phyloP scores from a whole-genome alignment of 163 green algal genomes.

The Scenedesmus sp. region DNA sequence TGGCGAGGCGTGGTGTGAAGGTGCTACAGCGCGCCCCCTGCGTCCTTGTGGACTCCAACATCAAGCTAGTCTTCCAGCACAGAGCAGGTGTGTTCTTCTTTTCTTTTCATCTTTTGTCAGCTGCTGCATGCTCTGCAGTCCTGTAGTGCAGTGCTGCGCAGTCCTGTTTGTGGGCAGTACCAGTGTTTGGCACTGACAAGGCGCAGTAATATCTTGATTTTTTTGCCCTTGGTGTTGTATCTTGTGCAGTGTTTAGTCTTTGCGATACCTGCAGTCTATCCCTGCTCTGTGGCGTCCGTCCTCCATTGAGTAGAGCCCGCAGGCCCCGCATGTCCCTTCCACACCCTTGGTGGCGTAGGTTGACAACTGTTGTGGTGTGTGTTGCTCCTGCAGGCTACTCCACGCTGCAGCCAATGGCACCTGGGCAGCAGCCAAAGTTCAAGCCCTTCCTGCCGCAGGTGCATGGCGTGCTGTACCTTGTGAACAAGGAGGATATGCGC shows the following conservation, averaged over 20 bases:
- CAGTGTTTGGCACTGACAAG: not conserved
- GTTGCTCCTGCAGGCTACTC: constrained; percentile 39
- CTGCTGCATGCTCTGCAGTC: not conserved
- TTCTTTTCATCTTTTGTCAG: no score
- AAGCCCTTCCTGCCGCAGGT: constrained; percentile 44
- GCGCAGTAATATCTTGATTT: no score
- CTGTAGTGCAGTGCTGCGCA: not conserved
- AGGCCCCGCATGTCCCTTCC: no score
- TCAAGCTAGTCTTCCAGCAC: constrained; percentile 68
- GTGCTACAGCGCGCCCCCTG: constrained; percentile 49
- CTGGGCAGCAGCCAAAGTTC: constrained; percentile 40
- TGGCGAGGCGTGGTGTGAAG: constrained; percentile 45
- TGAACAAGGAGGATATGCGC: constrained; percentile 55
- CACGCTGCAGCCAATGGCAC: constrained; percentile 32
- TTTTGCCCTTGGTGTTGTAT: no score
- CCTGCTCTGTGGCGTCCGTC: no score
- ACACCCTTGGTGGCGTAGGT: not conserved
- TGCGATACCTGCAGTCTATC: not conserved
- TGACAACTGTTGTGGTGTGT: not conserved
- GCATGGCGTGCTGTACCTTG: constrained; percentile 68
- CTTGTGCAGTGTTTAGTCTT: no score
- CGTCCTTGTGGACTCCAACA: constrained; percentile 51
- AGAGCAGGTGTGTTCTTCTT: constrained; percentile 56
- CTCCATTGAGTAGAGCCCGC: no score
- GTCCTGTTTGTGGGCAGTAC: not conserved